Evolutionary conservation across 1,139 yeast species (phyloP).

Genomic region (Yamadazyma mexicana): DNA sequence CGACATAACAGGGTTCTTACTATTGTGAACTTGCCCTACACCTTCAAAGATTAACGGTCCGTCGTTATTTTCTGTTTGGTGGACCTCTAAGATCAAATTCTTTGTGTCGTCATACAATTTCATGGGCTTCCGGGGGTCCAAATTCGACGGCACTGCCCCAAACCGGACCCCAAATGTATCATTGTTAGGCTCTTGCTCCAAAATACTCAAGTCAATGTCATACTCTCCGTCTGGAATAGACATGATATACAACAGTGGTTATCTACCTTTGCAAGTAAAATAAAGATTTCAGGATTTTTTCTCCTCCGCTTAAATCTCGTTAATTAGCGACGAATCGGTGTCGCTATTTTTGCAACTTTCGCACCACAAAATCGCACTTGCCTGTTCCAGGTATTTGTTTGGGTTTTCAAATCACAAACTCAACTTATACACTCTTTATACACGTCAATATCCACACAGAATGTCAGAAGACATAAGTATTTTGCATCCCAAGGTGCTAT

Average conservation of each 20-base stretch:
- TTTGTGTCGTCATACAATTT: conserved; percentile 37
- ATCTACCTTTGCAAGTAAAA: too few species aligned
- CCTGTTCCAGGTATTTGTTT: neutral
- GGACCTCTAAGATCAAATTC: conserved; percentile 34
- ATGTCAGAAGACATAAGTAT: conserved; percentile 23
- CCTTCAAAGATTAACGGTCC: conserved; percentile 43
- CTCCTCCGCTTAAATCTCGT: neutral
- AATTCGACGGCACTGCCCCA: conserved; percentile 45
- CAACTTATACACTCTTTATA: too few species aligned
- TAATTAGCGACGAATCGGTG: neutral
- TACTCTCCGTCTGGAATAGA: conserved; percentile 46
- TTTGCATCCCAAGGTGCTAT: conserved; percentile 42
- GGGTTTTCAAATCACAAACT: too few species aligned
- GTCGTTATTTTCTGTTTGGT: conserved; percentile 20
- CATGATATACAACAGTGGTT: conserved; percentile 3
- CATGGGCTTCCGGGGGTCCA: conserved; percentile 39
- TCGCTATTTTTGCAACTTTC: neutral
- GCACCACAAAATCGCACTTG: neutral
- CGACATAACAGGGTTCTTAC: conserved; percentile 21
- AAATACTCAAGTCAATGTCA: conserved; percentile 39
- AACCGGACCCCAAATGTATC: conserved; percentile 38
- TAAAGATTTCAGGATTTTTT: too few species aligned
- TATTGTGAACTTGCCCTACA: conserved; percentile 29
- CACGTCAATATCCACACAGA: neutral
- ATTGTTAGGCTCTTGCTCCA: conserved; percentile 15